phyloP scores from a whole-genome alignment of 2,329 filamentous ascomycete genomes.

The Fonsecaea monophora region DNA sequence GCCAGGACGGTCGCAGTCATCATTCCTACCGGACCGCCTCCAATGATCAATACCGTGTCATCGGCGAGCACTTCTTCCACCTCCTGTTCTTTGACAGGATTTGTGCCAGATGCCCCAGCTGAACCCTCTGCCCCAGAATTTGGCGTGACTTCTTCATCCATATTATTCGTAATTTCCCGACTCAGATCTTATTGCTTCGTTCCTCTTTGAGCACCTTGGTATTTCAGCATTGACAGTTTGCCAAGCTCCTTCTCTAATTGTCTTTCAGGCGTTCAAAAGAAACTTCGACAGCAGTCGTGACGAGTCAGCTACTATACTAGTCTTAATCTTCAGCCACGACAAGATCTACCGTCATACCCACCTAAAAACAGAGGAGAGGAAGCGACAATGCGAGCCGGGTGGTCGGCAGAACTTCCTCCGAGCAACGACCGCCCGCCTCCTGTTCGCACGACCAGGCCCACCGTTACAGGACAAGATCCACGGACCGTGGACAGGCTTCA shows the following conservation, averaged over 20 bases:
- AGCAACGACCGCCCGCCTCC: background rate
- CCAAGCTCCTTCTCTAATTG: too few species aligned
- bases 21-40: conserved; percentile 55
- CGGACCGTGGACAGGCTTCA: too few species aligned
- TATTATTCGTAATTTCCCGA: background rate
- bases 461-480: too few species aligned
- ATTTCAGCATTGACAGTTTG: background rate
- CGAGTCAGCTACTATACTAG: background rate
- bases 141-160: background rate
- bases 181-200: background rate
- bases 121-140: background rate
- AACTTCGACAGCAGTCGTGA: background rate
- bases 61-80: background rate
- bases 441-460: too few species aligned
- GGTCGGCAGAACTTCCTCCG: conserved; percentile 3
- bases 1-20: conserved; percentile 44
- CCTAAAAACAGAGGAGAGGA: background rate
- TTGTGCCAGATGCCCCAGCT: background rate
- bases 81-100: conserved; percentile 3
- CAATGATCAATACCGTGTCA: conserved; percentile 51
- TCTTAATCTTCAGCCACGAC: background rate
- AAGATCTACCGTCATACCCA: background rate
- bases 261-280: background rate
- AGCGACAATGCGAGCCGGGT: background rate
- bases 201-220: background rate